A percentile compares a stretch with the other conserved stretches of the same genome.
These are phyloP conservation scores for Lolium rigidum DNA, from an alignment of 176 grass and related monocot genomes.

Conservation along the genomic window DNA sequence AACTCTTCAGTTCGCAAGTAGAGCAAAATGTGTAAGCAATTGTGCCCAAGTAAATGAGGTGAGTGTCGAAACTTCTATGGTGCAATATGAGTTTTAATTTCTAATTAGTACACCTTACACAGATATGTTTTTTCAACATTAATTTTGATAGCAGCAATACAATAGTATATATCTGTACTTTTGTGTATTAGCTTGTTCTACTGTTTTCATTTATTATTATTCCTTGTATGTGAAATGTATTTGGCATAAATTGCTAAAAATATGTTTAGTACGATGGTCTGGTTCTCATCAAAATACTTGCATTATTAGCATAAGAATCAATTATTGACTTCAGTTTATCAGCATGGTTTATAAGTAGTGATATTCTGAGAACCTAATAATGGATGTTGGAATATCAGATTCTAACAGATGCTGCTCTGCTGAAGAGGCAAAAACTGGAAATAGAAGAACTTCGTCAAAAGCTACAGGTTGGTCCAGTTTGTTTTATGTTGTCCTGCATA, in stretches of 20 bases:
- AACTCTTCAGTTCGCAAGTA: constrained; percentile 96
- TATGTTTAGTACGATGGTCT: background rate
- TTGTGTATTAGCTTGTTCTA: constrained; percentile 1
- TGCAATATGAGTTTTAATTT: constrained; percentile 24
- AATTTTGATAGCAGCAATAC: background rate
- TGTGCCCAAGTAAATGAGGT: constrained; percentile 99
- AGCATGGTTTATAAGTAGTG: background rate
- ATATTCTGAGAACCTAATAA: constrained; percentile 28
- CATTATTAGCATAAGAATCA: background rate
- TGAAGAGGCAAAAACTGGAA: constrained; percentile 92
- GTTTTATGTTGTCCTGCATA: constrained; percentile 24
- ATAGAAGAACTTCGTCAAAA: constrained; percentile 92
- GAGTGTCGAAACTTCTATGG: constrained; percentile 19
- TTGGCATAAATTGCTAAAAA: background rate
- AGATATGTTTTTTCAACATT: background rate
- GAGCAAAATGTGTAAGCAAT: constrained; percentile 95
- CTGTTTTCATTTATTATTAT: background rate
- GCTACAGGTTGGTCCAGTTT: constrained; percentile 67
- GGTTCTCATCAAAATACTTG: background rate
- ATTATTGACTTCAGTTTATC: constrained; percentile 29
- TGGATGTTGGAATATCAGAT: constrained; percentile 51
- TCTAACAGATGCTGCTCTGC: constrained; percentile 90
- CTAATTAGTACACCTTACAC: background rate
- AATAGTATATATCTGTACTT: background rate
- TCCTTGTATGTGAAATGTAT: constrained; percentile 14